Percentiles rank a stretch among this genome's conserved stretches.
Conservation (phyloP, 768 basidiomycete genomes). For the Sistotremastrum niveocremeum region DNA sequence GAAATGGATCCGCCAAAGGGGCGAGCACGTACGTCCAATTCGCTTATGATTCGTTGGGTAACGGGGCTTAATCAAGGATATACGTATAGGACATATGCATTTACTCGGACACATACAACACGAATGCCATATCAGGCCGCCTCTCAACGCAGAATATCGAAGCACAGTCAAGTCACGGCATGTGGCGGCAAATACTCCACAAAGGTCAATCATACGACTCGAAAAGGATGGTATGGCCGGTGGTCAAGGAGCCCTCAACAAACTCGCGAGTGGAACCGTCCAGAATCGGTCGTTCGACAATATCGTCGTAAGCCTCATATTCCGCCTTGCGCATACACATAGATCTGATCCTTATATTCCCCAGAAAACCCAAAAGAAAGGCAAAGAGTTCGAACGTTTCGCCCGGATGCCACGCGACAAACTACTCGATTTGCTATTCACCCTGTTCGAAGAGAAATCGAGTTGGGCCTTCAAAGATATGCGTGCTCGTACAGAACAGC, state of each 20-base stretch:
- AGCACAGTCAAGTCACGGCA: slow-evolving; percentile 60
- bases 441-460: slow-evolving; percentile 61
- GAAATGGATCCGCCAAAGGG: slow-evolving; percentile 43
- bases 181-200: slow-evolving; percentile 50
- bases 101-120: slow-evolving; percentile 72
- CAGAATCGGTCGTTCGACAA: slow-evolving; percentile 44
- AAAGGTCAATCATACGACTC: slow-evolving; percentile 56
- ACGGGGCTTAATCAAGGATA: too few species aligned
- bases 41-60: neutral
- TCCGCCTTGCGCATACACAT: neutral
- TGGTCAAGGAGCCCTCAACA: slow-evolving; percentile 61
- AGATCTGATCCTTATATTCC: slow-evolving; percentile 1
- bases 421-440: slow-evolving; percentile 72
- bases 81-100: slow-evolving; percentile 5
- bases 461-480: slow-evolving; percentile 71
- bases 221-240: slow-evolving; percentile 58
- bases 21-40: slow-evolving; percentile 4
- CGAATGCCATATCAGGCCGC: slow-evolving; percentile 60
- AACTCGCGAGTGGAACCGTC: slow-evolving; percentile 63
- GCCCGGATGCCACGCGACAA: slow-evolving; percentile 86
- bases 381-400: slow-evolving; percentile 64
- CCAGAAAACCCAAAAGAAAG: slow-evolving; percentile 52
- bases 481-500: slow-evolving; percentile 73
- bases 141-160: slow-evolving; percentile 53
- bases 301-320: slow-evolving; percentile 42